Conservation (phyloP, 202 grass and related monocot genomes). For the Cymbopogon flexuosus region DNA sequence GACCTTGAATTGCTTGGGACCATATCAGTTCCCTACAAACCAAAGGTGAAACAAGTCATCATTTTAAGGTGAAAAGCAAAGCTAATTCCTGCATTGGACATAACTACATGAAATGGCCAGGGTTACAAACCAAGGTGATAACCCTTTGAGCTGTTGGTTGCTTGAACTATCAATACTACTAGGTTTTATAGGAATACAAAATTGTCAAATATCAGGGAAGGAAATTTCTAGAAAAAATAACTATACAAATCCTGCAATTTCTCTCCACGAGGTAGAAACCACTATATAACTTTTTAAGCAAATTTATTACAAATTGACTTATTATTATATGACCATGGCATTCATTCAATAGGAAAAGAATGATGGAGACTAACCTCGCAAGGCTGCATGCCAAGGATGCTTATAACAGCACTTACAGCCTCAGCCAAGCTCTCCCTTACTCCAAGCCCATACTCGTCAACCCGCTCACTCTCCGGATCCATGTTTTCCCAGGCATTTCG, state of each 20-base stretch:
- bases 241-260: not conserved
- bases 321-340: not conserved
- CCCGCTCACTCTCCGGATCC: slow-evolving; percentile 69
- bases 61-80: not conserved
- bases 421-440: slow-evolving; percentile 75
- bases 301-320: not conserved
- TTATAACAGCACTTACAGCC: slow-evolving; percentile 80
- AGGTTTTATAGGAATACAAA: not conserved
- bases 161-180: not conserved
- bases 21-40: slow-evolving; percentile 69
- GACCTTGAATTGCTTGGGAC: slow-evolving; percentile 93
- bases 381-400: slow-evolving; percentile 90
- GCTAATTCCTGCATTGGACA: not conserved
- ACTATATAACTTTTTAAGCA: not conserved
- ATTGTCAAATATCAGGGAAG: not conserved
- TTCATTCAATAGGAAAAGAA: not conserved
- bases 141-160: not conserved
- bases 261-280: not conserved
- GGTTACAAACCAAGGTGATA: not conserved
- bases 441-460: slow-evolving; percentile 93
- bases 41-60: not conserved
- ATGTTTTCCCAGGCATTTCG: slow-evolving; percentile 93
- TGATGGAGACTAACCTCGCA: slow-evolving; percentile 46
- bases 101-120: not conserved
- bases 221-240: not conserved